Percentiles rank a stretch among this genome's conserved stretches.
Conservation (phyloP, 2,329 filamentous ascomycete species). For the Aciculosporium take region DNA sequence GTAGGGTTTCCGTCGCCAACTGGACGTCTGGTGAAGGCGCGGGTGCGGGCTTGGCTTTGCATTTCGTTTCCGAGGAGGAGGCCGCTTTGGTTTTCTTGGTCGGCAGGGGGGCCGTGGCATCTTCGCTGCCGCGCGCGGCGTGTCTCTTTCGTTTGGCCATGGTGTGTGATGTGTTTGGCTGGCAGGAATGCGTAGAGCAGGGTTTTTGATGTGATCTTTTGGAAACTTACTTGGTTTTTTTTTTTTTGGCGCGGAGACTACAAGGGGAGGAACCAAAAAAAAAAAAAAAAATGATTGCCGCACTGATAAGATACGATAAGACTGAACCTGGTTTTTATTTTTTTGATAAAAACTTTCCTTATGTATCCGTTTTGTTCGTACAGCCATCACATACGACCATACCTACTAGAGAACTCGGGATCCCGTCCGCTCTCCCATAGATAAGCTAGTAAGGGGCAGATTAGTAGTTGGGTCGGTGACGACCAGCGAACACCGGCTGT, state of each 20-base stretch:
- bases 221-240: no score
- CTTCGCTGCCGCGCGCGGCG: conserved; percentile 15
- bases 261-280: neutral
- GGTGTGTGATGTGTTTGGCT: neutral
- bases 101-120: conserved; percentile 9
- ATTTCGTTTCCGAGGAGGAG: conserved; percentile 2
- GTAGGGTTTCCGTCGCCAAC: conserved; percentile 43
- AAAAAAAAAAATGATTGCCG: conserved; percentile 2
- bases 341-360: no score
- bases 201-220: no score
- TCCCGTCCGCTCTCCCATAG: no score
- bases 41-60: conserved; percentile 1
- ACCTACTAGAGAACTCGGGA: no score
- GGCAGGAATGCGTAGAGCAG: neutral
- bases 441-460: no score
- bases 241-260: neutral
- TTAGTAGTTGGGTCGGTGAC: no score
- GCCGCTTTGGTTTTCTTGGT: conserved; percentile 22
- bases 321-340: no score
- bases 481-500: no score
- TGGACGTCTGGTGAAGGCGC: conserved; percentile 6
- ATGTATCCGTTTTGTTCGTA: no score
- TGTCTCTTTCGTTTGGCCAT: conserved; percentile 38
- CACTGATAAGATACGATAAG: conserved; percentile 7
- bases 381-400: no score